Base-by-base conservation (phyloP, 257 asterid species). In the Coffea canephora region DNA sequence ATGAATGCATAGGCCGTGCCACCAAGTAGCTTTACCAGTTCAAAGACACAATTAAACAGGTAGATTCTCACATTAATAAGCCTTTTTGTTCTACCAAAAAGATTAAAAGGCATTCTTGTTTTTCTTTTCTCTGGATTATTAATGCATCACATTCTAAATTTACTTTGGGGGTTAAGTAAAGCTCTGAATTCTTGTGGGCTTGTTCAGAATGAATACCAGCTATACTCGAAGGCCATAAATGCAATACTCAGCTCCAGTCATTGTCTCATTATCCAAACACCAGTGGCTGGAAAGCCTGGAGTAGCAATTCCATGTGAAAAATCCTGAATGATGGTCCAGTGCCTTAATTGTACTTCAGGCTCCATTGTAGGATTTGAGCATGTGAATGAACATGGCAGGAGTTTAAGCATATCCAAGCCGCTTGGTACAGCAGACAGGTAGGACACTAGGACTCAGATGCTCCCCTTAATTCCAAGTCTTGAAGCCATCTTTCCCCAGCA, bases 391-490 rank as follows among this genome's bases (percentile, higher is more conserved):
- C 71, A 62, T 75, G 61, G 62, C 43, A 11, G 1, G 46, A 31
- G 2, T 54, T 74, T 19, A 10, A 55, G 50, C 36, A 34, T 13
- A 70, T 65, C 14, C 21, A 66, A 19, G 34, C 21, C 46, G 0
- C 46, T 21, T n/a, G 34, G 62, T 25, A 6, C 14, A 71, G 23
- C 54, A 25, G 61, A 48, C 76, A 71, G 25, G 54, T 41, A 75
- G 52, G 71, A 75, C 71, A 41, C 78, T n/a, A 75, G 52, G 71
- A 75, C 71, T 59, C 78, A 71, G 6, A 0, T 4, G 12, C 70
- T 41, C 36, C 54, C 41, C 67, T 61, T 76, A 23, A 1, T 39
- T 67, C 78, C 48, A 75, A 41, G 59, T 39, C 57, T 59, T 11
- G 78, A 43, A 27, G 41, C 27, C 69, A 64, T 64, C 69, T 25